A percentile compares a stretch with the other conserved stretches of the same genome.
Evolutionary conservation across 441 rosid genomes (phyloP).

Genomic region (Bocquillonia castaneifolia): DNA sequence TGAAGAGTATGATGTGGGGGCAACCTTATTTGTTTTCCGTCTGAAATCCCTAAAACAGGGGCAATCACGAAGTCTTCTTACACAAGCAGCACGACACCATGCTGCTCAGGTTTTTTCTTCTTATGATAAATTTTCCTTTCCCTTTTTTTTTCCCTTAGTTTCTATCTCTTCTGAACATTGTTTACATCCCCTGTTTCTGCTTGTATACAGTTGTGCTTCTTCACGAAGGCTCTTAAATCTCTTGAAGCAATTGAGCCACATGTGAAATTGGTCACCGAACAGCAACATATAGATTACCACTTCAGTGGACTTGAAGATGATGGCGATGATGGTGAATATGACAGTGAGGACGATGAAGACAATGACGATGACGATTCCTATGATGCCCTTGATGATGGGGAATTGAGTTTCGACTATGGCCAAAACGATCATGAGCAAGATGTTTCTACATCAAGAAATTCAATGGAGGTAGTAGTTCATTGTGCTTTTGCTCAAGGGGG

Average conservation of each 20-base stretch:
- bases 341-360: slow-evolving; percentile 35
- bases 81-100: slow-evolving; percentile 93
- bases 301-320: slow-evolving; percentile 60
- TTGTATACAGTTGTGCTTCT: slow-evolving; percentile 60
- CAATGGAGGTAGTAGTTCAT: slow-evolving; percentile 58
- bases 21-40: slow-evolving; percentile 76
- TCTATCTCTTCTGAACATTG: no score
- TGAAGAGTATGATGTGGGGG: slow-evolving; percentile 72
- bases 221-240: slow-evolving; percentile 69
- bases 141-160: slow-evolving; percentile 1
- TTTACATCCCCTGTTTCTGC: slow-evolving; percentile 15
- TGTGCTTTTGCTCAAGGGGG: slow-evolving; percentile 8
- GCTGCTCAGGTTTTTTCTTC: slow-evolving; percentile 79
- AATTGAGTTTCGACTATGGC: slow-evolving; percentile 74
- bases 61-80: slow-evolving; percentile 85
- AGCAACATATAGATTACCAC: slow-evolving; percentile 79
- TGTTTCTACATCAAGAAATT: slow-evolving; percentile 38
- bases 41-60: slow-evolving; percentile 91
- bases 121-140: background rate
- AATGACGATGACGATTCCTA: slow-evolving; percentile 49
- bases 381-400: slow-evolving; percentile 58
- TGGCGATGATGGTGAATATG: slow-evolving; percentile 41
- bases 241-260: slow-evolving; percentile 76
- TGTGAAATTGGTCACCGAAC: slow-evolving; percentile 58
- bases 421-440: slow-evolving; percentile 46